Conservation (phyloP, 2,329 filamentous ascomycete genomes). For the Zalaria sp. region DNA sequence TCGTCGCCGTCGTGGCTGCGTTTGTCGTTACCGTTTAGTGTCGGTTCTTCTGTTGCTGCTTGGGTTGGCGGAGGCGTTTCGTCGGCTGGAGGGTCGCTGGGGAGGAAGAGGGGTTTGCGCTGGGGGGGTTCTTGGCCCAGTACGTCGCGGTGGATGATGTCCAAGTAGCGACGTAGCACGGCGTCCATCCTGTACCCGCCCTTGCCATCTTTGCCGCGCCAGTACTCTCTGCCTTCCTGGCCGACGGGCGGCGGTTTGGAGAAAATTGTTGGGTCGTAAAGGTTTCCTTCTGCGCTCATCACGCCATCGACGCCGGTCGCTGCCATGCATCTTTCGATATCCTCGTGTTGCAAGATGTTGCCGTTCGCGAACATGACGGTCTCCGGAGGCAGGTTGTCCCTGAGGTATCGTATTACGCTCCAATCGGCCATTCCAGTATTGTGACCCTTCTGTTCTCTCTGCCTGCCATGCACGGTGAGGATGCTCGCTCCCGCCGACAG, state of each 20-base stretch:
- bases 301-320: conserved; percentile 82
- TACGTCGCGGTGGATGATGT: conserved; percentile 73
- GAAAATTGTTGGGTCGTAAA: conserved; percentile 85
- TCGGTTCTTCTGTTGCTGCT: background rate
- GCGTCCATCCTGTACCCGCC: conserved; percentile 85
- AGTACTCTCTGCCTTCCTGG: conserved; percentile 65
- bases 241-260: conserved; percentile 49
- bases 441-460: conserved; percentile 88
- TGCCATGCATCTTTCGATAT: conserved; percentile 63
- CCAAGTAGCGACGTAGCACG: conserved; percentile 73
- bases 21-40: conserved; percentile 24
- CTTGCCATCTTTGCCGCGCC: conserved; percentile 63
- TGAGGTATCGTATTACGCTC: conserved; percentile 66
- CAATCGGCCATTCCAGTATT: conserved; percentile 89
- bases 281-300: conserved; percentile 92
- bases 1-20: conserved; percentile 13
- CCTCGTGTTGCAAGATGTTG: conserved; percentile 70
- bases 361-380: conserved; percentile 96
- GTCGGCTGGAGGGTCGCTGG: conserved; percentile 34
- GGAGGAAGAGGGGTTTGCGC: conserved; percentile 60
- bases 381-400: conserved; percentile 69
- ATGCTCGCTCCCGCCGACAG: conserved; percentile 81
- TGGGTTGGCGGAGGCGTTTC: conserved; percentile 2
- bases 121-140: conserved; percentile 50
- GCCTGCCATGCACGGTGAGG: conserved; percentile 79